Percentiles rank a stretch among this genome's conserved stretches.
phyloP scores from a whole-genome alignment of 208 protist species.

The Crithidia sp. region DNA sequence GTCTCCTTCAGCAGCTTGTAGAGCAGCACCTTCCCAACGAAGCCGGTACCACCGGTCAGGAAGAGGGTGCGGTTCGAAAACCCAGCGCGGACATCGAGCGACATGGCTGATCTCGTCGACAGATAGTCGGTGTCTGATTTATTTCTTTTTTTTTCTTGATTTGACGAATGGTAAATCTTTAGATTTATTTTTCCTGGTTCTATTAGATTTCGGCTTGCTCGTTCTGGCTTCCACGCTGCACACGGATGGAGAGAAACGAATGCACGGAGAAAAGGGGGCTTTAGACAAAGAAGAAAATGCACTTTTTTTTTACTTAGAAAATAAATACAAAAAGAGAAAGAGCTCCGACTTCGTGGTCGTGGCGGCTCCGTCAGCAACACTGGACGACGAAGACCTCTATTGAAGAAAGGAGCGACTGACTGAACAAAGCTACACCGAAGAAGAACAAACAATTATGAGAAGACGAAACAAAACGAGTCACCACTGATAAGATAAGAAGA shows the following conservation, averaged over 20 bases:
- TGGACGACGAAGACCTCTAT: too few species aligned
- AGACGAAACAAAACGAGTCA: not conserved
- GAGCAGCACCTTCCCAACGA: constrained; percentile 88
- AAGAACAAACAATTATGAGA: not conserved
- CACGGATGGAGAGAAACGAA: too few species aligned
- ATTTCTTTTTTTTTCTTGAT: constrained; percentile 7
- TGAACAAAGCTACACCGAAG: not conserved
- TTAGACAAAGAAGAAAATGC: too few species aligned
- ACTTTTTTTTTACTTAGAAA: too few species aligned
- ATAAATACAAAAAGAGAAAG: too few species aligned
- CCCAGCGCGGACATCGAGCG: constrained; percentile 62
- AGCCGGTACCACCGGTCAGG: constrained; percentile 84
- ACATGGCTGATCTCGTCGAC: constrained; percentile 33
- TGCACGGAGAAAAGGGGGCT: too few species aligned
- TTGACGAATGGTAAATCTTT: not conserved
- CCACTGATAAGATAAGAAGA: constrained; percentile 1
- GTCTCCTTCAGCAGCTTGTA: constrained; percentile 83
- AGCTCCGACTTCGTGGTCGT: too few species aligned
- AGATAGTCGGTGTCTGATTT: not conserved
- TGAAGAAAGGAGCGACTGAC: too few species aligned
- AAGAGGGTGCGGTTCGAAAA: constrained; percentile 77
- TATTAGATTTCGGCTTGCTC: not conserved
- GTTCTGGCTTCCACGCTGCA: too few species aligned
- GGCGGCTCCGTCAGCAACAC: too few species aligned
- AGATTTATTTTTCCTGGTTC: constrained; percentile 7